phyloP scores from a whole-genome alignment of 768 basidiomycete genomes.

The Sarcodon sp. region DNA sequence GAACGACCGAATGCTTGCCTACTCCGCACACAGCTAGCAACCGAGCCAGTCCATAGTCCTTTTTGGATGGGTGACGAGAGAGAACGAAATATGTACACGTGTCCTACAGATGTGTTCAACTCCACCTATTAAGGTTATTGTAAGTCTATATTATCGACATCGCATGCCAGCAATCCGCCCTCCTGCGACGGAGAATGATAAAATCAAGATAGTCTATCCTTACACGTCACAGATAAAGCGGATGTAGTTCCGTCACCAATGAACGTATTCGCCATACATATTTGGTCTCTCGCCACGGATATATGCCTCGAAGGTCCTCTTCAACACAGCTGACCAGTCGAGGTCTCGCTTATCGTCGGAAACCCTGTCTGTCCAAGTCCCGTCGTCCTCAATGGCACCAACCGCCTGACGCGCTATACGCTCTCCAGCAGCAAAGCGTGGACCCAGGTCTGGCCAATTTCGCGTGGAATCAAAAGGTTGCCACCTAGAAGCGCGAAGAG shows the following conservation, averaged over 20 bases:
- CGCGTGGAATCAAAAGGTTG: conserved; percentile 84
- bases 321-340: conserved; percentile 88
- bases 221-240: no score
- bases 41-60: no score
- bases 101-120: no score
- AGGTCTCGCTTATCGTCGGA: conserved; percentile 69
- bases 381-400: conserved; percentile 11
- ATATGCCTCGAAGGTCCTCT: conserved; percentile 91
- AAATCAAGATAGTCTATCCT: no score
- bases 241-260: conserved; percentile 20
- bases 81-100: no score
- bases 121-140: no score
- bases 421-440: conserved; percentile 67
- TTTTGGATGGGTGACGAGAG: no score
- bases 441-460: conserved; percentile 94
- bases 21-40: no score
- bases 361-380: conserved; percentile 24
- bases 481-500: conserved; percentile 50
- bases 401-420: conserved; percentile 40
- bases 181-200: no score
- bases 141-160: no score
- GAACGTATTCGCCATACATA: conserved; percentile 82
- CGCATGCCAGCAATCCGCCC: no score
- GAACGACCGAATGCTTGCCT: no score
- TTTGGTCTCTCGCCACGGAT: conserved; percentile 86